phyloP scores from a whole-genome alignment of 345 rosid species.

The Litchi chinensis region DNA sequence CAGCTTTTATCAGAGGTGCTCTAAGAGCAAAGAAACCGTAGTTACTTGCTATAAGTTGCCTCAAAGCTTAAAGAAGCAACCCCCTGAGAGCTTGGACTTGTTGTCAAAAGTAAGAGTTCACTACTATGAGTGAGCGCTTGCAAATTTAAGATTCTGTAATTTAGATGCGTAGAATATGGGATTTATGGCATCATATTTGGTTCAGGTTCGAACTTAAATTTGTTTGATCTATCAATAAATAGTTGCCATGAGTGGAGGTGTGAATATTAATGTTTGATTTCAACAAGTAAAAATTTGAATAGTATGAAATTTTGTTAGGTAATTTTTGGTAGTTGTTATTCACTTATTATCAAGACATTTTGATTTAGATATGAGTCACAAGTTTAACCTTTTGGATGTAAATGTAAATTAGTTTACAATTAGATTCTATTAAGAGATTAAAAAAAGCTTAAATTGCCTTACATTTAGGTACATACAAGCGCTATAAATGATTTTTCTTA shows the following conservation, averaged over 20 bases:
- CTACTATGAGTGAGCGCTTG: neutral
- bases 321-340: neutral
- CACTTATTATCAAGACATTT: neutral
- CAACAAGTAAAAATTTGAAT: neutral
- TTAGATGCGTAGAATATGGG: neutral
- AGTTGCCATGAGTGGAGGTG: neutral
- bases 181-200: neutral
- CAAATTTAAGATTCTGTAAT: neutral
- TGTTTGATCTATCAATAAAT: neutral
- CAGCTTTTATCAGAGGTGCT: conserved; percentile 98
- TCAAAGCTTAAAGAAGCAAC: conserved; percentile 87
- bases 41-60: conserved; percentile 91
- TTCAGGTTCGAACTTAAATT: neutral
- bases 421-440: too few species aligned
- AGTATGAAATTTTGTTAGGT: too few species aligned
- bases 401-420: too few species aligned
- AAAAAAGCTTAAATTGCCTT: too few species aligned
- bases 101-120: conserved; percentile 67
- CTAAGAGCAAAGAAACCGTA: conserved; percentile 92
- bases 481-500: too few species aligned
- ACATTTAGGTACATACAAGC: too few species aligned
- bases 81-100: conserved; percentile 96
- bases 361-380: too few species aligned
- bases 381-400: neutral
- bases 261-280: neutral